These are phyloP conservation scores for Agaricales sp. DNA, from an alignment of 1,284 basidiomycete genomes.

Conservation along the genomic window DNA sequence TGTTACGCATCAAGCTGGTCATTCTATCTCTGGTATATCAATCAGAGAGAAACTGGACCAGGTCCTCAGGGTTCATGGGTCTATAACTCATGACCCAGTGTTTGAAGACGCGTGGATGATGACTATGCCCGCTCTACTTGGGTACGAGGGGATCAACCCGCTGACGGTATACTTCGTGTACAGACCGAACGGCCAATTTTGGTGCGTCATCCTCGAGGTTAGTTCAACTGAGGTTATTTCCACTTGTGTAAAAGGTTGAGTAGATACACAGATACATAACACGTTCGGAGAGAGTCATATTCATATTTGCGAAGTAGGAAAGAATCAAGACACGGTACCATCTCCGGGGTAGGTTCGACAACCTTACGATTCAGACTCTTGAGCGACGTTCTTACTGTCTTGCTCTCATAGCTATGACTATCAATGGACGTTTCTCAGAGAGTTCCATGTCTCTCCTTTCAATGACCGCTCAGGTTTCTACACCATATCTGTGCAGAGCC, in stretches of 20 bases:
- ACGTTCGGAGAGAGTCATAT: slow-evolving; percentile 70
- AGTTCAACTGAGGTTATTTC: slow-evolving; percentile 8
- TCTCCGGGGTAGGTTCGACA: slow-evolving; percentile 25
- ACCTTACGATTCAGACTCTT: neutral
- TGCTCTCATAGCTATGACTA: slow-evolving; percentile 38
- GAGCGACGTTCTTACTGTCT: neutral
- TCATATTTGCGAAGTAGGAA: slow-evolving; percentile 39
- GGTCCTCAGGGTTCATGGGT: slow-evolving; percentile 24
- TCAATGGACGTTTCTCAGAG: slow-evolving; percentile 62
- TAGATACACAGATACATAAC: slow-evolving; percentile 54
- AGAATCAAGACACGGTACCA: slow-evolving; percentile 28
- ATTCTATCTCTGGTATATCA: slow-evolving; percentile 6
- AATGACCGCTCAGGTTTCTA: slow-evolving; percentile 69
- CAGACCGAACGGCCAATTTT: slow-evolving; percentile 22
- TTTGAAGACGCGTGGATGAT: slow-evolving; percentile 56
- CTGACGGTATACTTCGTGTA: slow-evolving; percentile 70
- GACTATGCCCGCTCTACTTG: slow-evolving; percentile 66
- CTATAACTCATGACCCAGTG: slow-evolving; percentile 10
- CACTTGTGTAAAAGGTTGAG: too few species aligned
- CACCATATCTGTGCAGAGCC: slow-evolving; percentile 36
- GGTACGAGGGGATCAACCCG: slow-evolving; percentile 68
- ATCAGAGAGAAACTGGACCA: slow-evolving; percentile 31
- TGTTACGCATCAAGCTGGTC: slow-evolving; percentile 22
- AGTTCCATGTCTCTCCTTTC: slow-evolving; percentile 78
- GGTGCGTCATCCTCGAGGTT: slow-evolving; percentile 52